Conservation (phyloP, 2,329 filamentous ascomycete species). For the Pseudogymnoascus destructans region DNA sequence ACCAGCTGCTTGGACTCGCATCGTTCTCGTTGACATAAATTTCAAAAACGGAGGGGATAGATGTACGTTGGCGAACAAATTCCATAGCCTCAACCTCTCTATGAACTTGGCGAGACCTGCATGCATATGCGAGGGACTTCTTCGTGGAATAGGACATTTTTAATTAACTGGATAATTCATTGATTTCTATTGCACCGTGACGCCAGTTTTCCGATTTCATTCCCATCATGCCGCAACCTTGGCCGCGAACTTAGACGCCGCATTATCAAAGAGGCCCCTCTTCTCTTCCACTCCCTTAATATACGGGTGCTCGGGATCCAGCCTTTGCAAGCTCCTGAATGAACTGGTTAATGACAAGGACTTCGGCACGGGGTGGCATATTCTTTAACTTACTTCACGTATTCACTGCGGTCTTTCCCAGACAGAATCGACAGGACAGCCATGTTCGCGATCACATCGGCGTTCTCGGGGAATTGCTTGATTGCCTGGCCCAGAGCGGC, state of each 20-base stretch:
- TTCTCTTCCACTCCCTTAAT: conserved; percentile 69
- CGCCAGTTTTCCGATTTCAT: conserved; percentile 6
- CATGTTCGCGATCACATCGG: conserved; percentile 68
- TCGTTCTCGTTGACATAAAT: neutral
- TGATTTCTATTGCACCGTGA: conserved; percentile 6
- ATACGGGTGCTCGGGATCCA: conserved; percentile 54
- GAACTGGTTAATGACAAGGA: conserved; percentile 5
- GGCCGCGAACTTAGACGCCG: conserved; percentile 72
- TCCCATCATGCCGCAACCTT: conserved; percentile 50
- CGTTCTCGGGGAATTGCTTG: conserved; percentile 55
- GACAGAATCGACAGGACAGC: conserved; percentile 66
- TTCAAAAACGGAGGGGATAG: neutral
- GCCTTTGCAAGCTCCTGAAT: conserved; percentile 41
- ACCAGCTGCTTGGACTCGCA: neutral
- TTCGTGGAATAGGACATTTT: neutral
- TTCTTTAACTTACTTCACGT: conserved; percentile 43
- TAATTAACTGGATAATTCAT: neutral
- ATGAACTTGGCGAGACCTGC: neutral
- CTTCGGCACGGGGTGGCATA: neutral
- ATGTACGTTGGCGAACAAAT: neutral
- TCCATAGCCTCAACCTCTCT: neutral
- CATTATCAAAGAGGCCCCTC: conserved; percentile 74
- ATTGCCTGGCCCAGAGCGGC: conserved; percentile 70
- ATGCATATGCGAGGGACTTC: neutral
- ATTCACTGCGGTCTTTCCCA: conserved; percentile 56